Conservation (phyloP, 2,329 filamentous ascomycete species). For the Parascedosporium putredinis region DNA sequence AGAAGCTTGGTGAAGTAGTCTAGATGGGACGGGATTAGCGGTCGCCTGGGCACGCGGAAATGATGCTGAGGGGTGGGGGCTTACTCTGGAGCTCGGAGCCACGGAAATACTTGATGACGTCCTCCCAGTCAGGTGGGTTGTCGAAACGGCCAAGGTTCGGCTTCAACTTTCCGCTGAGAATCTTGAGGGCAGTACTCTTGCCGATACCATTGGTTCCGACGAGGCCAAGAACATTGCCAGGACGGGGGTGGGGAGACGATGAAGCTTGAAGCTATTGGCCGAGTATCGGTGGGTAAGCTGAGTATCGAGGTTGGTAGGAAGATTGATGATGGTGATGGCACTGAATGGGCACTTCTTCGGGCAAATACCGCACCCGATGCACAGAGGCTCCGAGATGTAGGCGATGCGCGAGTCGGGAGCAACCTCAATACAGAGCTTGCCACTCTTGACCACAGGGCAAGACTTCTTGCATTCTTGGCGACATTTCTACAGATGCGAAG, state of each 20-base stretch:
- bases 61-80: conserved; percentile 20
- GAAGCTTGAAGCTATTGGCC: conserved; percentile 99
- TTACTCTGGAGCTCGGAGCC: conserved; percentile 93
- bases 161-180: conserved; percentile 96
- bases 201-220: conserved; percentile 99
- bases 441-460: conserved; percentile 91
- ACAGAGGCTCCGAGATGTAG: conserved; percentile 93
- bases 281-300: conserved; percentile 98
- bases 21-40: conserved; percentile 8
- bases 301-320: conserved; percentile 97
- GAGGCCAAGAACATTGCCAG: conserved; percentile 88
- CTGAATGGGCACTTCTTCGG: conserved; percentile 98
- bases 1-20: conserved; percentile 99
- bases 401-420: conserved; percentile 79
- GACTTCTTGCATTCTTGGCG: conserved; percentile 99
- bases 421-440: conserved; percentile 97
- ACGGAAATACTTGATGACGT: conserved; percentile 96
- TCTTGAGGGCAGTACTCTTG: conserved; percentile 99
- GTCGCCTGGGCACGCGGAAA: neutral
- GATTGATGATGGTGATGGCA: conserved; percentile 99
- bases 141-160: conserved; percentile 92
- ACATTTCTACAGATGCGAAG: conserved; percentile 63
- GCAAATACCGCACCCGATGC: conserved; percentile 98
- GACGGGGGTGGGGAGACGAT: conserved; percentile 93
- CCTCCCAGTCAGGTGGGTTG: conserved; percentile 97